Conservation (phyloP, 2,329 filamentous ascomycete species). For the Tolypocladium nubicola region DNA sequence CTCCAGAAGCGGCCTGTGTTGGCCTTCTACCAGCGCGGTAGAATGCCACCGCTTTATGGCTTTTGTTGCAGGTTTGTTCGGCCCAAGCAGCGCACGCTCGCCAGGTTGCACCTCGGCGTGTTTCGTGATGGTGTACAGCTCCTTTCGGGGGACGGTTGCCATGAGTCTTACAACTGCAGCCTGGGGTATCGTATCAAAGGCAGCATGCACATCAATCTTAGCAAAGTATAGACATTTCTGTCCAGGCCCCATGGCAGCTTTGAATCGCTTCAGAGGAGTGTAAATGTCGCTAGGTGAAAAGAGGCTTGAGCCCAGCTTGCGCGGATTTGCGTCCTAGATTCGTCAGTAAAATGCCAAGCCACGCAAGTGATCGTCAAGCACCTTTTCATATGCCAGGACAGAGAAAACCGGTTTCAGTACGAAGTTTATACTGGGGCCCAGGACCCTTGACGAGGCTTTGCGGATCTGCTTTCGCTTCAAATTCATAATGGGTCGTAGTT, state of each 20-base stretch:
- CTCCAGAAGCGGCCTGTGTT: slow-evolving; percentile 33
- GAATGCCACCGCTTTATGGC: slow-evolving; percentile 40
- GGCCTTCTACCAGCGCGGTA: slow-evolving; percentile 32
- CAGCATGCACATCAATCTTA: slow-evolving; percentile 84
- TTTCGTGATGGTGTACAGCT: slow-evolving; percentile 59
- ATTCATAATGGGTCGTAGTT: slow-evolving; percentile 81
- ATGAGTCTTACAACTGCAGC: slow-evolving; percentile 59
- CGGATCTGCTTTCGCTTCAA: slow-evolving; percentile 54
- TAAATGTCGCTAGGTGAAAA: slow-evolving; percentile 79
- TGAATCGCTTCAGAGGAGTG: slow-evolving; percentile 59
- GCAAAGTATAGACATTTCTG: slow-evolving; percentile 61
- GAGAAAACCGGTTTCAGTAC: slow-evolving; percentile 64
- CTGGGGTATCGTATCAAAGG: slow-evolving; percentile 94
- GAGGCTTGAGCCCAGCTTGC: slow-evolving; percentile 64
- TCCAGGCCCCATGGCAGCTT: slow-evolving; percentile 30
- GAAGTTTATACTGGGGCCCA: slow-evolving; percentile 31
- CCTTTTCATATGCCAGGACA: slow-evolving; percentile 70
- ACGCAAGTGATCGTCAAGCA: slow-evolving; percentile 15
- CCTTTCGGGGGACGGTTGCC: slow-evolving; percentile 40
- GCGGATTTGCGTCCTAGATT: slow-evolving; percentile 33
- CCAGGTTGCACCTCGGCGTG: slow-evolving; percentile 60
- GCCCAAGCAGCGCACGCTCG: slow-evolving; percentile 15
- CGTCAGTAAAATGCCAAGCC: neutral
- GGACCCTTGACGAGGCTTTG: slow-evolving; percentile 51
- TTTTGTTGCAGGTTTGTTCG: slow-evolving; percentile 18